Evolutionary conservation across 192 early-diverging fungal genomes (phyloP), one percentile per base, ranked within the genome.

Genomic region (Radiomyces spectabilis): DNA sequence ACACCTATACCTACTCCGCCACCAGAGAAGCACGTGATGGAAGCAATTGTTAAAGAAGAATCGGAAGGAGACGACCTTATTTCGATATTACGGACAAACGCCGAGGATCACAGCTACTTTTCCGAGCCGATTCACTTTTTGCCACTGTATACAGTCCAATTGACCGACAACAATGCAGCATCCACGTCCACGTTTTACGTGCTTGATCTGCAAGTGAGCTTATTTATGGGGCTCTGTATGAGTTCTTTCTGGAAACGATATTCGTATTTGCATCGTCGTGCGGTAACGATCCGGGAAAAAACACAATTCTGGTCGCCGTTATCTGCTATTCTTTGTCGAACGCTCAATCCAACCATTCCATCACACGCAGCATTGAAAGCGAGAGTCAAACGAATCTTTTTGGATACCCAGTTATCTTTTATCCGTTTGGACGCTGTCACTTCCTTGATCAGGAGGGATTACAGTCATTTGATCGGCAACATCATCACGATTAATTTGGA

Each of bases 301-400:
- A 82, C 79, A 50, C 80, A 78, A 15, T 56, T 87, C 12, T 87
- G 85, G 85, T 78, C 75, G 22, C 85, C 85, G 0, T 54, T 87
- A 13, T 71, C 85, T 0, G 71, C 69, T 3, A 87, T 87, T 82
- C 58, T 79, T 8, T 76, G 74, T 65, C 66, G 67, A 3, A 59
- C 67, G 0, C 67, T 67, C 21, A 59, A 63, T 8, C 65, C 64
- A 8, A 2, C 24, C 6, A 8, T 35, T 25, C 15, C 26, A 12
- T 21, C n/a, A 27, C 9, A n/a, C n/a, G n/a, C 31, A 21, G 22
- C 18, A 45, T 18, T 41, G 51, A 8, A 56, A 46, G 15, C 47
- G 40, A 9, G 35, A 34, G 1, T 39, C 47, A 79, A 76, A 57
- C 73, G 71, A 48, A 72, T 66, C 34, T 87, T 87, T 61, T 47